Evolutionary conservation across 345 rosid species (phyloP), one percentile per base, ranked within the genome.

Genomic region (Rubroshorea leprosula): DNA sequence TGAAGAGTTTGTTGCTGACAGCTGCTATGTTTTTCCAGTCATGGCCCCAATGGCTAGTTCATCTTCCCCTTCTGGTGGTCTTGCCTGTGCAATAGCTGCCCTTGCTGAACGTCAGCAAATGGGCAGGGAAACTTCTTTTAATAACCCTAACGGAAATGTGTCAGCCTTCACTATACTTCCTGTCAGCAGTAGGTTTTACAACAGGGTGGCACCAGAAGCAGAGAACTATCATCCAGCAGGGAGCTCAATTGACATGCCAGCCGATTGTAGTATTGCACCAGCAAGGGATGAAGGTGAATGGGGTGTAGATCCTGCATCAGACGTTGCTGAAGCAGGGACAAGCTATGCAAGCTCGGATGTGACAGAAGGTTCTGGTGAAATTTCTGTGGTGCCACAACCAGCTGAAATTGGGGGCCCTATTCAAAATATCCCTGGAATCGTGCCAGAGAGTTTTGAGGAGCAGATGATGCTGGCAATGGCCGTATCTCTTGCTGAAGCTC

Each of bases 381-480:
- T 74, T 45, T 74, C 84, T 51, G 61, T 67, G 25, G 31, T 80
- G 49, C 65, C 81, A 15, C 72, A 64, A 58, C 63, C 57, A 7
- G 76, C 76, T 60, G 83, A 72, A 39, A 65, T 68, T 35, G 77
- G 62, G 38, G 69, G 62, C 23, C 56, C 61, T 51, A 72, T 73
- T 29, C 74, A 65, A 38, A 73, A 53, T 60, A 27, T 67, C 45
- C 66, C 79, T 4, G 82, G 65, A 26, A 72, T 89, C 15, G 66
- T 83, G 53, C 97, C 95, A 6, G 94, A 86, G 78, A 89, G 78
- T 75, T 93, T 74, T 49, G 99, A 93, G 77, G 99, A 93, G 63
- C 96, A 89, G 74, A 89, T 89, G 96, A 85, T 89, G 96, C 65
- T 93, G 63, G 96, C 97, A 29, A 82, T 85, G 97, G 89, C 99